Evolutionary conservation across 1,284 basidiomycete species (phyloP), one percentile per base, ranked within the genome.

Genomic region (Ceratobasidium sp.): DNA sequence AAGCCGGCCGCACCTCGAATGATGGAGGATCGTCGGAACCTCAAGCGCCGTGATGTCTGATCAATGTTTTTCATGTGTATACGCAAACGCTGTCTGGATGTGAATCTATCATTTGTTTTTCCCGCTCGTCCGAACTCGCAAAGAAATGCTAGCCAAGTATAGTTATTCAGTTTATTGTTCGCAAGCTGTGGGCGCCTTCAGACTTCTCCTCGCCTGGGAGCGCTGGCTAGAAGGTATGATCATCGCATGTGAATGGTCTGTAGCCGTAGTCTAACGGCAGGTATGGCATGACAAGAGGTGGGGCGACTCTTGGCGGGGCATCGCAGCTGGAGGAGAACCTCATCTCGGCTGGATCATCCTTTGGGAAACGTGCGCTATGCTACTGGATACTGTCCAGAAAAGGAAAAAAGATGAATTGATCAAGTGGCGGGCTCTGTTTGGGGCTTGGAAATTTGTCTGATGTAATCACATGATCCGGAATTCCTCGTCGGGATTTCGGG

Each of bases 401-500:
- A 11, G 40, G 13, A 43, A 8, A 11, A 43, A 1, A 1, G 13
- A 43, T 43, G 64, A 13, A 67, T 52, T 25, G 70, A 57, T 73
- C 67, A 34, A 13, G 59, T 6, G 70, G 70, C 46, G 54, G 57
- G 56, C 44, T 73, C 34, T 57, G 44, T 62, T 62, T 73, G 57
- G 57, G 5, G 32, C 22, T 8, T 25, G 57, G 43, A 7, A 32
- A 32, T 34, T 34, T 5, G 51, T 34, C 32, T 22, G 25, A 51
- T 44, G n/a, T 29, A 25, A 57, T 61, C 57, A 73, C 51, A 54
- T 64, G 57, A 73, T 49, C 43, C 22, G 68, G 29, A 32, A 51
- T 70, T 70, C 59, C 52, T 73, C 70, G 70, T 73, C 70, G 70
- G 70, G 70, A 73, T 73, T 73, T 73, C 70, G 70, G 70, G 49